phyloP scores from a whole-genome alignment of 371 early-diverging fungal species.

The Chytridiales sp. region DNA sequence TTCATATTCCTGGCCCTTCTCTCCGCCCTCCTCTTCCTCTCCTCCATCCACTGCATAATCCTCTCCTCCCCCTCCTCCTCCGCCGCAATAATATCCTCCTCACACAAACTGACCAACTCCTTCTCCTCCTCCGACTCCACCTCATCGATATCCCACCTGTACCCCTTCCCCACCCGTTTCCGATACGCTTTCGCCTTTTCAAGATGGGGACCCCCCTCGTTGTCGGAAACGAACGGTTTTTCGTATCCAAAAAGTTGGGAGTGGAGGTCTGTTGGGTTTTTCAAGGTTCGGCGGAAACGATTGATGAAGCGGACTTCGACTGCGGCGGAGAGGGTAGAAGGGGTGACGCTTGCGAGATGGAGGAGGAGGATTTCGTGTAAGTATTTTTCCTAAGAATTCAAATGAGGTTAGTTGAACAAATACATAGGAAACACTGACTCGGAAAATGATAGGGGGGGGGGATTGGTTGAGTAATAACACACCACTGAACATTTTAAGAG shows the following conservation, averaged over 20 bases:
- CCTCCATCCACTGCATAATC: background rate
- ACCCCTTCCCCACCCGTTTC: background rate
- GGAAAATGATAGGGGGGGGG: background rate
- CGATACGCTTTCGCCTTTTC: background rate
- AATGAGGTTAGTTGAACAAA: background rate
- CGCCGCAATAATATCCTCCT: conserved; percentile 1
- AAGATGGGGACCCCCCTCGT: background rate
- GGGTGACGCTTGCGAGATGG: background rate
- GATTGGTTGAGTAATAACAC: background rate
- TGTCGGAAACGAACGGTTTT: background rate
- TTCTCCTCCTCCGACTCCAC: background rate
- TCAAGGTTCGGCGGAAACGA: background rate
- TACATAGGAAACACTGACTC: background rate
- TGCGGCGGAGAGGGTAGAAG: background rate
- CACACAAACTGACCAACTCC: background rate
- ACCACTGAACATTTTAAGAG: conserved; percentile 19
- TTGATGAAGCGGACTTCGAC: background rate
- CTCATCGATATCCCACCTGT: background rate
- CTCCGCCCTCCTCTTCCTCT: background rate
- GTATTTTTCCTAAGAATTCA: no score
- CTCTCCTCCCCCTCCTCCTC: conserved; percentile 3
- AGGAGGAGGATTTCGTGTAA: no score
- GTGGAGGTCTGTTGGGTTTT: background rate
- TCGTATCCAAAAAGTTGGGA: background rate
- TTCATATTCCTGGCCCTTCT: background rate